Evolutionary conservation across 208 protist species (phyloP).

Genomic region (Leishmania tarentolae): DNA sequence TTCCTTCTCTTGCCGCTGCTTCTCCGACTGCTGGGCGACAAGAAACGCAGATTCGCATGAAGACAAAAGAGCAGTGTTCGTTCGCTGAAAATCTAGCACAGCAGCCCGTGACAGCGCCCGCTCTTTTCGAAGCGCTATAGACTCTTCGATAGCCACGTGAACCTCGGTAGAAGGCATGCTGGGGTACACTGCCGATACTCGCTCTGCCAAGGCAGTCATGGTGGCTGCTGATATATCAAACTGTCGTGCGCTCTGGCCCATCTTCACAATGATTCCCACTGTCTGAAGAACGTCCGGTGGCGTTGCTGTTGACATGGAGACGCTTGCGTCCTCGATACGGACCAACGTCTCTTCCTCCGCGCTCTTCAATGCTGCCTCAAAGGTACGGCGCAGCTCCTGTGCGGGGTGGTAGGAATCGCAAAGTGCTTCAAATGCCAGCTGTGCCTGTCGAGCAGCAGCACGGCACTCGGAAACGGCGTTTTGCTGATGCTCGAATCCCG

Average conservation of each 20-base stretch:
- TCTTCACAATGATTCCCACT: conserved; percentile 34
- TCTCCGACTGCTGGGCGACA: conserved; percentile 19
- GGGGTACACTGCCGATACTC: conserved; percentile 27
- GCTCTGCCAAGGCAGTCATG: conserved; percentile 21
- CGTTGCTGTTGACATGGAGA: neutral
- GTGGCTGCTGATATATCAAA: conserved; percentile 20
- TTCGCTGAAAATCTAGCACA: conserved; percentile 36
- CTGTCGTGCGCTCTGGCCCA: conserved; percentile 41
- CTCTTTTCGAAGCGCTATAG: conserved; percentile 16
- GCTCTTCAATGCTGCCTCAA: conserved; percentile 8
- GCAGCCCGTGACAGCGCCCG: conserved; percentile 20
- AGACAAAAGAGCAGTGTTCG: conserved; percentile 13
- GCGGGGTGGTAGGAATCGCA: conserved; percentile 12
- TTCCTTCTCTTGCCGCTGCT: conserved; percentile 22
- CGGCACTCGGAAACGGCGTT: neutral
- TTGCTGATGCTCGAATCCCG: neutral
- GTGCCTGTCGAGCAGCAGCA: conserved; percentile 1
- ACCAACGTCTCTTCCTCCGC: conserved; percentile 6
- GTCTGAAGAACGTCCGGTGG: conserved; percentile 20
- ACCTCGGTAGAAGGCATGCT: conserved; percentile 17
- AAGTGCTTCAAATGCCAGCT: conserved; percentile 6
- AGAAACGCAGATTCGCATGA: conserved; percentile 46
- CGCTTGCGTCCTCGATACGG: conserved; percentile 2
- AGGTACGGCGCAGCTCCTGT: conserved; percentile 15
- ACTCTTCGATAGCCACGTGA: conserved; percentile 27